Conservation (phyloP, 148 eudicot species). For the Spergularia marina region DNA sequence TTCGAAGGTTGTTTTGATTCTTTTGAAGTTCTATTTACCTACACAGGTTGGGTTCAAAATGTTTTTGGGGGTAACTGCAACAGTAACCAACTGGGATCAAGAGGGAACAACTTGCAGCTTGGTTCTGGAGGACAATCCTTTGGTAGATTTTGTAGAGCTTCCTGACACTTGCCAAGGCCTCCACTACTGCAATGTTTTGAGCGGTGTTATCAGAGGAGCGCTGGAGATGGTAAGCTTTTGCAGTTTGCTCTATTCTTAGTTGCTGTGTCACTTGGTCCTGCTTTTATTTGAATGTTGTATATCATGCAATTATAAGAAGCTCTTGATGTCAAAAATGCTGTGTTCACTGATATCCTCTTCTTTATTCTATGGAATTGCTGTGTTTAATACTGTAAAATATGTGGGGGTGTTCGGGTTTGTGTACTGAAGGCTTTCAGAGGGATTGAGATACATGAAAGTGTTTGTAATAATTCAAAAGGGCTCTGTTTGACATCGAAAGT, state of each 20-base stretch:
- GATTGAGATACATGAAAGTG: too few species aligned
- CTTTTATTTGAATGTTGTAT: neutral
- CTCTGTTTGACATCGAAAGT: too few species aligned
- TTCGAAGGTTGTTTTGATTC: neutral
- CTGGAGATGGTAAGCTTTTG: constrained; percentile 82
- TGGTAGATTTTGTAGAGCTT: constrained; percentile 96
- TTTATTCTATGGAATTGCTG: too few species aligned
- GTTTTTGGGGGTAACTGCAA: constrained; percentile 89
- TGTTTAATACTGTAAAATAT: too few species aligned
- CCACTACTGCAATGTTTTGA: constrained; percentile 85
- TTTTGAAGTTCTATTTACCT: too few species aligned
- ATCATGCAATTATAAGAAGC: neutral
- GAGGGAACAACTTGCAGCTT: constrained; percentile 94
- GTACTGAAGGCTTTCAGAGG: too few species aligned
- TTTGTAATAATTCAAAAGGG: too few species aligned
- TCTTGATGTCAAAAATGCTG: neutral
- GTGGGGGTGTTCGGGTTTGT: too few species aligned
- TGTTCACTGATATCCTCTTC: too few species aligned
- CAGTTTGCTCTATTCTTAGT: neutral
- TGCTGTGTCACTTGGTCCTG: neutral
- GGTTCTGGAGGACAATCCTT: constrained; percentile 90
- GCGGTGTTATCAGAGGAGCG: constrained; percentile 93
- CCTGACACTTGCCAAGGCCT: constrained; percentile 95
- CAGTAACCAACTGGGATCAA: constrained; percentile 82
- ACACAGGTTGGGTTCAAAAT: constrained; percentile 89